Conservation (phyloP, 495 filamentous ascomycete species). For the Hypoxylon cercidicola region DNA sequence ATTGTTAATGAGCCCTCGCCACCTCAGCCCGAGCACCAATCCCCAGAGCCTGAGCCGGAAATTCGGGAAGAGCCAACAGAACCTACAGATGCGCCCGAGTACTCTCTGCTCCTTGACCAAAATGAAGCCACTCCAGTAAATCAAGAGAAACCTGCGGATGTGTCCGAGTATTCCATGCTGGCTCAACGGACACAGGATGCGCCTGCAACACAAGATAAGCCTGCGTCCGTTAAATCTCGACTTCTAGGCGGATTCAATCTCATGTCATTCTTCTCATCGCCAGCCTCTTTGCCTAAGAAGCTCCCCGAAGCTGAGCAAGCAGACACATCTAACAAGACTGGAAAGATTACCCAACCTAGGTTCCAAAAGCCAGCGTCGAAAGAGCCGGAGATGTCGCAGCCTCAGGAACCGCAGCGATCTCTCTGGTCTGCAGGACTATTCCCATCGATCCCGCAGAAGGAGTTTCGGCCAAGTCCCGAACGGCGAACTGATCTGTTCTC, state of each 20-base stretch:
- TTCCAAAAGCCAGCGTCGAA: slow-evolving; percentile 17
- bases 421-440: slow-evolving; percentile 47
- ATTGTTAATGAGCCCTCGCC: slow-evolving; percentile 5
- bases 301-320: slow-evolving; percentile 16
- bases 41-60: slow-evolving; percentile 1
- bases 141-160: slow-evolving; percentile 15
- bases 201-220: slow-evolving; percentile 39
- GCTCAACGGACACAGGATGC: slow-evolving; percentile 28
- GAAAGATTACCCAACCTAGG: slow-evolving; percentile 23
- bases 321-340: slow-evolving; percentile 7
- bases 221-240: slow-evolving; percentile 31
- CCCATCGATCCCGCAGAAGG: slow-evolving; percentile 46
- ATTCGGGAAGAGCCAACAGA: slow-evolving; percentile 3
- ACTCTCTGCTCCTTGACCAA: not conserved
- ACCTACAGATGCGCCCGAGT: not conserved
- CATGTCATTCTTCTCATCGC: slow-evolving; percentile 60
- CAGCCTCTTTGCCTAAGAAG: slow-evolving; percentile 51
- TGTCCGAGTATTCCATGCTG: slow-evolving; percentile 51
- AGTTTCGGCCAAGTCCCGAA: slow-evolving; percentile 36
- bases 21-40: slow-evolving; percentile 10
- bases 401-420: slow-evolving; percentile 36
- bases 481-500: slow-evolving; percentile 39
- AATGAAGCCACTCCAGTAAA: slow-evolving; percentile 3
- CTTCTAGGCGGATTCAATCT: slow-evolving; percentile 49
- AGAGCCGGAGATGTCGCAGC: slow-evolving; percentile 16